Evolutionary conservation across 345 rosid genomes (phyloP).

Genomic region (Eucalyptus pauciflora): DNA sequence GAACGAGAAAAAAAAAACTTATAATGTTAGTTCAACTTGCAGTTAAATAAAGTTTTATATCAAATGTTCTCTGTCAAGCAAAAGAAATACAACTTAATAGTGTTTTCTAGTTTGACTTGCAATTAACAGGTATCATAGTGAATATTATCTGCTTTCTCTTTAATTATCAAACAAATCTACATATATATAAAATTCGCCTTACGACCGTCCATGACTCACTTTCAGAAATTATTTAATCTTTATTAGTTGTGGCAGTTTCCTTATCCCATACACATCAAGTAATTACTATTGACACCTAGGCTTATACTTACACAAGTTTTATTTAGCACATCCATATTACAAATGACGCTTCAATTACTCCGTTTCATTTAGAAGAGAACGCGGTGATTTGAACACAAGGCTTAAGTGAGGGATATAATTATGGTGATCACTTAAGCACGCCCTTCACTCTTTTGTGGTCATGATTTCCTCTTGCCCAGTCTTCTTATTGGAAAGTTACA

Average conservation of each 20-base stretch:
- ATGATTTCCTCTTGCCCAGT: background rate
- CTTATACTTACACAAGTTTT: background rate
- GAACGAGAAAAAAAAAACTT: background rate
- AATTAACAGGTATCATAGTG: background rate
- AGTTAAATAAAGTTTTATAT: background rate
- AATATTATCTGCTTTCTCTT: background rate
- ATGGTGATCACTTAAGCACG: background rate
- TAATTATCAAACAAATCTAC: background rate
- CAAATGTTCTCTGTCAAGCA: background rate
- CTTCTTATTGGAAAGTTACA: background rate
- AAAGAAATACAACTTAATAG: background rate
- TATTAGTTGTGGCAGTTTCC: background rate
- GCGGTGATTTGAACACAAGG: background rate
- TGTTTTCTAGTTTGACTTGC: background rate
- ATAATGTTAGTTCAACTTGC: background rate
- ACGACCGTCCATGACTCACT: rapidly evolving
- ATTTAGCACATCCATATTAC: no score
- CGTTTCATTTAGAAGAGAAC: no score
- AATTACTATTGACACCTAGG: background rate
- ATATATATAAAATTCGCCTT: background rate
- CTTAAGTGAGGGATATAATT: background rate
- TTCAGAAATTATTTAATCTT: background rate
- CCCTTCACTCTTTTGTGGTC: background rate
- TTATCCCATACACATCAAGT: background rate
- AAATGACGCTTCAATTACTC: no score